These are phyloP conservation scores for Trichoderma sp. DNA, from an alignment of 2,329 filamentous ascomycete genomes.

Conservation along the genomic window DNA sequence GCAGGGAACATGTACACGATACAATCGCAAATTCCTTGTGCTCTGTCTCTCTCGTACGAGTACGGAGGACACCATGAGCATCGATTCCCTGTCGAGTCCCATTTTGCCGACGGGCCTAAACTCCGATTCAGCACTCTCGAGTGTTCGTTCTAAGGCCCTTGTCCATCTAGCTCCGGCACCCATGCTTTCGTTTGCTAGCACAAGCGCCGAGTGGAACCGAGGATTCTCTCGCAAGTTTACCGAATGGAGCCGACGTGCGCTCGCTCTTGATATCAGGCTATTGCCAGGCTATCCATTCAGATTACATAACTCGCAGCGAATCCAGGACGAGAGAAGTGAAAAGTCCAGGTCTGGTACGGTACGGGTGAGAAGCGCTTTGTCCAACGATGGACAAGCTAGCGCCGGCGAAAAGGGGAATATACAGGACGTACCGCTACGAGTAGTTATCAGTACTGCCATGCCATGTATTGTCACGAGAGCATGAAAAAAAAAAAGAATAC, in stretches of 20 bases:
- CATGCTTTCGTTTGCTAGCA: slow-evolving; percentile 22
- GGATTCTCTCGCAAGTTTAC: slow-evolving; percentile 17
- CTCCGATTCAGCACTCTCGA: slow-evolving; percentile 24
- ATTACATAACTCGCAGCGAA: slow-evolving; percentile 14
- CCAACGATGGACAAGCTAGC: slow-evolving; percentile 22
- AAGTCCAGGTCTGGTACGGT: not conserved
- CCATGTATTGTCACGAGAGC: not conserved
- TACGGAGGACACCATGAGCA: not conserved
- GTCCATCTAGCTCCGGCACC: slow-evolving; percentile 23
- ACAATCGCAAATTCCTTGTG: slow-evolving; percentile 2
- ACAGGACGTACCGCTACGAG: not conserved
- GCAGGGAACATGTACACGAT: not conserved
- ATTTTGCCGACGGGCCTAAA: slow-evolving; percentile 28
- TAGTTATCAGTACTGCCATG: not conserved
- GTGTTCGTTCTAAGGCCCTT: slow-evolving; percentile 6
- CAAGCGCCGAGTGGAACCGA: slow-evolving; percentile 25
- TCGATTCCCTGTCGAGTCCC: slow-evolving; percentile 7
- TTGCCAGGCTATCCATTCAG: slow-evolving; percentile 14
- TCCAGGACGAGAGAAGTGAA: not conserved
- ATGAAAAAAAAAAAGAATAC: slow-evolving; percentile 9
- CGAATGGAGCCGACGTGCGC: slow-evolving; percentile 21
- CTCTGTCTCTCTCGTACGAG: not conserved
- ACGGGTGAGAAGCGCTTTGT: not conserved
- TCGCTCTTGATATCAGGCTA: slow-evolving; percentile 8
- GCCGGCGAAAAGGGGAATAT: slow-evolving; percentile 26